phyloP scores from a whole-genome alignment of 2,329 filamentous ascomycete species.

The Elsinoe necatrix region DNA sequence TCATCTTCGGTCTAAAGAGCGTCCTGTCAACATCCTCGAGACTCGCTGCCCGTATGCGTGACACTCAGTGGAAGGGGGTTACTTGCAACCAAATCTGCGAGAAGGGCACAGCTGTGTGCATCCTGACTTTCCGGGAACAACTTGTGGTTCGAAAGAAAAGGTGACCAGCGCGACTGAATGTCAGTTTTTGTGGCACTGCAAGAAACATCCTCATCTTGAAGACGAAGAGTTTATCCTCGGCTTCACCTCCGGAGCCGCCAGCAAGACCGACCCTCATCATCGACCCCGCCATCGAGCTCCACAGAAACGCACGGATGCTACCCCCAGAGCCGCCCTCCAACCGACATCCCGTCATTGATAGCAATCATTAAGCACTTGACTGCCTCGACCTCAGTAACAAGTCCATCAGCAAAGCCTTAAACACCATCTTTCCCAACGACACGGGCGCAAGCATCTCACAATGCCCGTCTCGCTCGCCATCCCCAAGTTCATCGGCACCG shows the following conservation, averaged over 20 bases:
- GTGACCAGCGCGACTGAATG: no score
- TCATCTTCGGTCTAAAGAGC: no score
- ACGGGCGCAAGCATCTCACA: slow-evolving; percentile 15
- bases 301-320: slow-evolving; percentile 1
- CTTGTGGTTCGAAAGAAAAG: no score
- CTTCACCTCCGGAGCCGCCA: not conserved
- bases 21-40: no score
- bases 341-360: not conserved
- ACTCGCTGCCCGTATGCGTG: no score
- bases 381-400: not conserved
- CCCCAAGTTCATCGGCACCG: slow-evolving; percentile 87
- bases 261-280: not conserved
- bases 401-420: not conserved
- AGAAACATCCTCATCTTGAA: not conserved
- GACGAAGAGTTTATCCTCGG: not conserved
- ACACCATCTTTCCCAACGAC: slow-evolving; percentile 1
- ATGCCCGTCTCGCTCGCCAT: slow-evolving; percentile 54
- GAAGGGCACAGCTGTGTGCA: no score
- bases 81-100: no score
- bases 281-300: slow-evolving; percentile 10
- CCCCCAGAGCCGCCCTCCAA: not conserved
- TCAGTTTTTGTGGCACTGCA: no score
- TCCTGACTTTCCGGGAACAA: no score
- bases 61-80: no score
- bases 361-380: not conserved